Percentiles rank a stretch among this genome's conserved stretches.
Conservation (phyloP, 371 early-diverging fungal genomes). For the Zopfochytrium polystomum region DNA sequence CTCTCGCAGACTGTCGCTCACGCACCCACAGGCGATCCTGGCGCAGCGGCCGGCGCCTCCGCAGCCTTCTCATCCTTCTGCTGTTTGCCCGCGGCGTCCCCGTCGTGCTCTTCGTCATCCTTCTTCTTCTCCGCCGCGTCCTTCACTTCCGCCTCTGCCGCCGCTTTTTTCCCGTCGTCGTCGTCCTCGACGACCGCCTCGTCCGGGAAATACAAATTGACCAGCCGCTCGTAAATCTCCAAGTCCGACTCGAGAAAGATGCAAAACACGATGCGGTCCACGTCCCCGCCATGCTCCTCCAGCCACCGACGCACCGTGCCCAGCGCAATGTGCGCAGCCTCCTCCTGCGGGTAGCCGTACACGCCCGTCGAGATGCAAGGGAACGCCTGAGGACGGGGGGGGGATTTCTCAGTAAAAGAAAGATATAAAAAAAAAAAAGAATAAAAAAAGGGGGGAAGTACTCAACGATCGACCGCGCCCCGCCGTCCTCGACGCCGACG, state of each 20-base stretch:
- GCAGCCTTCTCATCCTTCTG: neutral
- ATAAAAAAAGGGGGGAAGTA: too few relatives aligned
- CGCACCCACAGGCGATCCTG: too few relatives aligned
- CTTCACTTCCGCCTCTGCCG: too few relatives aligned
- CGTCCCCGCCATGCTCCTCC: slow-evolving; percentile 40
- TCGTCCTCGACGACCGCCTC: neutral
- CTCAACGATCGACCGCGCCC: too few relatives aligned
- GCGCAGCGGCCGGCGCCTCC: too few relatives aligned
- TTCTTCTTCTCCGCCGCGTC: neutral
- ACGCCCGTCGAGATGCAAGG: slow-evolving; percentile 86
- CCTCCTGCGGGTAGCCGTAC: slow-evolving; percentile 74
- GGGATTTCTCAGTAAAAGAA: slow-evolving; percentile 16
- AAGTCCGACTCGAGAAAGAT: slow-evolving; percentile 50
- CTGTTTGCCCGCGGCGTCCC: neutral
- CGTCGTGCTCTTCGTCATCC: neutral
- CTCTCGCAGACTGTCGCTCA: too few relatives aligned
- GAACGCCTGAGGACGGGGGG: slow-evolving; percentile 55
- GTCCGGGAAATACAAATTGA: slow-evolving; percentile 28
- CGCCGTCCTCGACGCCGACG: too few relatives aligned
- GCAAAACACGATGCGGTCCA: slow-evolving; percentile 75
- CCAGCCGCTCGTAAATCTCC: slow-evolving; percentile 25
- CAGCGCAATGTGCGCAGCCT: slow-evolving; percentile 76
- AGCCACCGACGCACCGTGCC: slow-evolving; percentile 64
- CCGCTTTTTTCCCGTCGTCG: too few relatives aligned
- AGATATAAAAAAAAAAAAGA: slow-evolving; percentile 13